Conservation (phyloP, 2,329 filamentous ascomycete species). For the Ascochyta pisi region DNA sequence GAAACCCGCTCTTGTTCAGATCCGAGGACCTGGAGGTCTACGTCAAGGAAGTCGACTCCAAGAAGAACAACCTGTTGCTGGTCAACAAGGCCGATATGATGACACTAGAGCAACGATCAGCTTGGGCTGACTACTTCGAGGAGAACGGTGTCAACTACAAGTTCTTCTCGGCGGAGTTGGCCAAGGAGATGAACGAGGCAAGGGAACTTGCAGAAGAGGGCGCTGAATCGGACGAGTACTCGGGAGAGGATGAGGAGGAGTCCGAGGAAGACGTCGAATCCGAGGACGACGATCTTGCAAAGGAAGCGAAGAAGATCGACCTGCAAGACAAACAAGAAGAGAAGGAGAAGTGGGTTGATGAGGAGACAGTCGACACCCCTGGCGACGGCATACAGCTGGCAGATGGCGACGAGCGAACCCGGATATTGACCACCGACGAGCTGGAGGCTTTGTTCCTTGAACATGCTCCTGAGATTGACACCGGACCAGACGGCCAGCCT, state of each 20-base stretch:
- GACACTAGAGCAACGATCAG: slow-evolving; percentile 79
- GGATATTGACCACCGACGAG: slow-evolving; percentile 91
- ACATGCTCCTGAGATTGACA: slow-evolving; percentile 68
- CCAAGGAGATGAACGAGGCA: slow-evolving; percentile 86
- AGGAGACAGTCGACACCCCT: slow-evolving; percentile 47
- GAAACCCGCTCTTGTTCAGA: slow-evolving; percentile 92
- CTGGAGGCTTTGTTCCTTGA: slow-evolving; percentile 86
- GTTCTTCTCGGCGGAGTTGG: slow-evolving; percentile 94
- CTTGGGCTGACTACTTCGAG: slow-evolving; percentile 88
- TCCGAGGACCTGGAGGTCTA: slow-evolving; percentile 93
- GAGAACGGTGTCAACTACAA: slow-evolving; percentile 83
- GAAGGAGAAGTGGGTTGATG: slow-evolving; percentile 50
- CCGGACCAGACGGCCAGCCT: slow-evolving; percentile 56
- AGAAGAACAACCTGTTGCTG: slow-evolving; percentile 88
- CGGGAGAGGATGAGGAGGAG: slow-evolving; percentile 47
- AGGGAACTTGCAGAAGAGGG: slow-evolving; percentile 62
- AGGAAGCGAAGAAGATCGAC: slow-evolving; percentile 55
- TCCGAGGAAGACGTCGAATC: slow-evolving; percentile 52
- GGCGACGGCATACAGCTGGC: slow-evolving; percentile 46
- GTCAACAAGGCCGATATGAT: slow-evolving; percentile 99
- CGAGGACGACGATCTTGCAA: slow-evolving; percentile 51
- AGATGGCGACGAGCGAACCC: slow-evolving; percentile 57
- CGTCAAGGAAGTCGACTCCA: slow-evolving; percentile 87
- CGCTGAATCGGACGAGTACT: slow-evolving; percentile 51
- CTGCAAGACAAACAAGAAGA: slow-evolving; percentile 54